Evolutionary conservation across 1,284 basidiomycete genomes (phyloP).

Genomic region (Ceratobasidium sp.): DNA sequence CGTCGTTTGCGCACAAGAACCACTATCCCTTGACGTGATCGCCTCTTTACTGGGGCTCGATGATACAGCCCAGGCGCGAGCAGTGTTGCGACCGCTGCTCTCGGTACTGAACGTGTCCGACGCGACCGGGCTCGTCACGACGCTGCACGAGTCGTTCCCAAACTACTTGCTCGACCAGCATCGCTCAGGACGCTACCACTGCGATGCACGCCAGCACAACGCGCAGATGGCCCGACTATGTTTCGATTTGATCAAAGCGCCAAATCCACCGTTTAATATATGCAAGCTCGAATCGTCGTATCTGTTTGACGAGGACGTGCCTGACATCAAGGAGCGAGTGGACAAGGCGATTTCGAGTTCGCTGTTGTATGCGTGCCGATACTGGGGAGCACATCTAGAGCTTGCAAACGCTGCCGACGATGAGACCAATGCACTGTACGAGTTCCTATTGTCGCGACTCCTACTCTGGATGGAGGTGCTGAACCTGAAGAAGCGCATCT

Average conservation of each 20-base stretch:
- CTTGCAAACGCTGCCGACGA: not conserved
- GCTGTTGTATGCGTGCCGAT: slow-evolving; percentile 16
- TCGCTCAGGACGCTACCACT: not conserved
- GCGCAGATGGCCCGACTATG: not conserved
- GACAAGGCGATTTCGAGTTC: not conserved
- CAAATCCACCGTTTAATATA: slow-evolving; percentile 20
- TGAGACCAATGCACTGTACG: not conserved
- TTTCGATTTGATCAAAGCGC: not conserved
- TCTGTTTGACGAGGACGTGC: slow-evolving; percentile 6
- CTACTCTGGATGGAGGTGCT: slow-evolving; percentile 34
- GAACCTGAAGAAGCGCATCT: slow-evolving; percentile 4
- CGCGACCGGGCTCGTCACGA: not conserved
- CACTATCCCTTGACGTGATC: not conserved
- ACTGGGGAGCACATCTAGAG: slow-evolving; percentile 25
- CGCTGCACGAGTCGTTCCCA: slow-evolving; percentile 20
- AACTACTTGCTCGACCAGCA: slow-evolving; percentile 2
- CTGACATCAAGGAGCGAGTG: not conserved
- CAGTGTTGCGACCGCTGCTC: slow-evolving; percentile 12
- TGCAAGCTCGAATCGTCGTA: slow-evolving; percentile 20
- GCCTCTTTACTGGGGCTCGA: not conserved
- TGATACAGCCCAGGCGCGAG: not conserved
- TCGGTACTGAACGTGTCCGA: slow-evolving; percentile 27
- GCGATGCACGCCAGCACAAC: not conserved
- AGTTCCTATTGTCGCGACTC: slow-evolving; percentile 8
- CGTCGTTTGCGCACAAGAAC: slow-evolving; percentile 19